These are phyloP conservation scores for Graphiopsis chlorocephala DNA, from an alignment of 2,329 filamentous ascomycete species.

Conservation along the genomic window DNA sequence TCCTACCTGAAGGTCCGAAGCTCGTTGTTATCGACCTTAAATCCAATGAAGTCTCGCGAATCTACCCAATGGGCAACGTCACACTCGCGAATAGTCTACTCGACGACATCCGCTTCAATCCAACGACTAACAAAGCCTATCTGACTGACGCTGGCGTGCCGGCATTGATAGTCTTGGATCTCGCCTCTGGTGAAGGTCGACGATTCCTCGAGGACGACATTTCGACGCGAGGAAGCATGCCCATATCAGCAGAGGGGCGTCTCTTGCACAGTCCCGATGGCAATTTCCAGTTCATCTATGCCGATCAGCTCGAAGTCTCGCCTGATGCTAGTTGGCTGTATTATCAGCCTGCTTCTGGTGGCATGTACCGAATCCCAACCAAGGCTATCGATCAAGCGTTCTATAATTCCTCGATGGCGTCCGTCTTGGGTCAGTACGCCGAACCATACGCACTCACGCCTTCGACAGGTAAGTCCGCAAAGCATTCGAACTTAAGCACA, in stretches of 20 bases:
- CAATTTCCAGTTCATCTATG: conserved; percentile 29
- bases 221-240: conserved; percentile 29
- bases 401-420: conserved; percentile 34
- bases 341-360: conserved; percentile 39
- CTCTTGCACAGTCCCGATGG: conserved; percentile 24
- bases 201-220: conserved; percentile 31
- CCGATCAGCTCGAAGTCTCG: conserved; percentile 42
- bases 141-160: conserved; percentile 30
- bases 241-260: conserved; percentile 33
- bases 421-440: conserved; percentile 27
- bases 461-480: conserved; percentile 26
- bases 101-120: conserved; percentile 40
- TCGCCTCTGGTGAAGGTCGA: conserved; percentile 23
- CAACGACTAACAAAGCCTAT: conserved; percentile 28
- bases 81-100: conserved; percentile 31
- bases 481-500: neutral
- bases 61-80: conserved; percentile 37
- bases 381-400: conserved; percentile 34
- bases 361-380: conserved; percentile 37
- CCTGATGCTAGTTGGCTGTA: conserved; percentile 39
- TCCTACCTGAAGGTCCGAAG: conserved; percentile 33
- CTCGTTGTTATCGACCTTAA: conserved; percentile 35
- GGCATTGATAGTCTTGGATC: conserved; percentile 30
- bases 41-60: conserved; percentile 33
- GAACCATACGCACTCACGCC: conserved; percentile 37